Conservation (phyloP, 2,329 filamentous ascomycete genomes). For the Fonsecaea pedrosoi region DNA sequence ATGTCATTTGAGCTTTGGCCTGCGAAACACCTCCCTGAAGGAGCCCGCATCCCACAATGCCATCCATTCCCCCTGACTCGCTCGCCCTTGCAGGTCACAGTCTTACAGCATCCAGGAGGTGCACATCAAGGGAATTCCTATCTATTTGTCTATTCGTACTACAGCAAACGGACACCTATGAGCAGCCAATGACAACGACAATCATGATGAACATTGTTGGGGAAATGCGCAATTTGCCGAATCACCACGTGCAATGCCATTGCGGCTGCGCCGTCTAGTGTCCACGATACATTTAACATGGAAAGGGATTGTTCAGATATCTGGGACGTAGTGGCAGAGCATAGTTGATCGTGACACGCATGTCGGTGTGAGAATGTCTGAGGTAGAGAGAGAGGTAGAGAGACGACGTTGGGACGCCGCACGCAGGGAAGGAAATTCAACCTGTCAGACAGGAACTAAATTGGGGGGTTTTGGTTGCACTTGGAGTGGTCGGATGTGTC, state of each 20-base stretch:
- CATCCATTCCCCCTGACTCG: too few species aligned
- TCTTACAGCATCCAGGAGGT: neutral
- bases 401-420: neutral
- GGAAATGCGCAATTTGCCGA: neutral
- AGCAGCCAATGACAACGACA: neutral
- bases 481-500: neutral
- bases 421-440: neutral
- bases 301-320: neutral
- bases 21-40: neutral
- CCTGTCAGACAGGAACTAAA: neutral
- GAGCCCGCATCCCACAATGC: too few species aligned
- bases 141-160: neutral
- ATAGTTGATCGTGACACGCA: neutral
- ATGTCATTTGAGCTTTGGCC: neutral
- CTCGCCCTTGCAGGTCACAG: neutral
- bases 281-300: neutral
- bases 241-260: neutral
- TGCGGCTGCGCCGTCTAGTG: neutral
- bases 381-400: neutral
- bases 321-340: neutral
- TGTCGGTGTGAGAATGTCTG: too few species aligned
- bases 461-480: neutral
- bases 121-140: neutral
- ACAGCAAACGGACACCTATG: neutral
- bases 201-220: neutral